A percentile compares a stretch with the other conserved stretches of the same genome.
Evolutionary conservation across 2,329 filamentous ascomycete species (phyloP).

Genomic region (Fusarium sp.): DNA sequence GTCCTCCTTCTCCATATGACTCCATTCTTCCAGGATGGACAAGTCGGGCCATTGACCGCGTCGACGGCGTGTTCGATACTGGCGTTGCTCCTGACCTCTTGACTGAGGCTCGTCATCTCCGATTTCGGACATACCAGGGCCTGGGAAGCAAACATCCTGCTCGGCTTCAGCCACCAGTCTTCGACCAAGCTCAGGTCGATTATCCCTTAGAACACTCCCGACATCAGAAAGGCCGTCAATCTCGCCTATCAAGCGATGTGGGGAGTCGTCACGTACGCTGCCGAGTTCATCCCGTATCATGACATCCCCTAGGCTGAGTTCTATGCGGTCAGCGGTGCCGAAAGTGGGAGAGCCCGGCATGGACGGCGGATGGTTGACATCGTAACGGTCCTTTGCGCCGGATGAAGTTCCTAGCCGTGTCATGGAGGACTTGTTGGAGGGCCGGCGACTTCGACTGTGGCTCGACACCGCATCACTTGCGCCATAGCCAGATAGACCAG

Average conservation of each 20-base stretch:
- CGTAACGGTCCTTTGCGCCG: slow-evolving; percentile 58
- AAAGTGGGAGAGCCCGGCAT: slow-evolving; percentile 68
- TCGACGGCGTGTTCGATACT: slow-evolving; percentile 61
- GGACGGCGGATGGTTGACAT: slow-evolving; percentile 74
- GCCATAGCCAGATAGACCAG: slow-evolving; percentile 52
- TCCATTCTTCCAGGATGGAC: slow-evolving; percentile 85
- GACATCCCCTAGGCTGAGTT: slow-evolving; percentile 70
- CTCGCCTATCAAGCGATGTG: slow-evolving; percentile 42
- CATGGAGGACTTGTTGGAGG: slow-evolving; percentile 62
- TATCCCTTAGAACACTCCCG: slow-evolving; percentile 40
- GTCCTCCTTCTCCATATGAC: slow-evolving; percentile 82
- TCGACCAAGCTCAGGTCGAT: slow-evolving; percentile 43
- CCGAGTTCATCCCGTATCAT: slow-evolving; percentile 72
- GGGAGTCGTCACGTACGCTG: slow-evolving; percentile 48
- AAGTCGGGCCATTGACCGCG: slow-evolving; percentile 86
- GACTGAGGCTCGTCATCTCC: slow-evolving; percentile 74
- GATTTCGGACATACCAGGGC: slow-evolving; percentile 74
- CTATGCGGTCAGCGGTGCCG: slow-evolving; percentile 57
- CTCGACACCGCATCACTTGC: slow-evolving; percentile 50
- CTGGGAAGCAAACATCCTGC: slow-evolving; percentile 92
- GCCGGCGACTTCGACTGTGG: slow-evolving; percentile 53
- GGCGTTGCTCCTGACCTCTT: slow-evolving; percentile 52
- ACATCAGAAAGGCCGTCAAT: slow-evolving; percentile 48
- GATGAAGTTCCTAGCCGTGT: slow-evolving; percentile 51
- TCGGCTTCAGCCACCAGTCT: slow-evolving; percentile 71